A percentile compares a stretch with the other conserved stretches of the same genome.
These are phyloP conservation scores for Arbutus unedo DNA, from an alignment of 148 eudicot species.

Conservation along the genomic window DNA sequence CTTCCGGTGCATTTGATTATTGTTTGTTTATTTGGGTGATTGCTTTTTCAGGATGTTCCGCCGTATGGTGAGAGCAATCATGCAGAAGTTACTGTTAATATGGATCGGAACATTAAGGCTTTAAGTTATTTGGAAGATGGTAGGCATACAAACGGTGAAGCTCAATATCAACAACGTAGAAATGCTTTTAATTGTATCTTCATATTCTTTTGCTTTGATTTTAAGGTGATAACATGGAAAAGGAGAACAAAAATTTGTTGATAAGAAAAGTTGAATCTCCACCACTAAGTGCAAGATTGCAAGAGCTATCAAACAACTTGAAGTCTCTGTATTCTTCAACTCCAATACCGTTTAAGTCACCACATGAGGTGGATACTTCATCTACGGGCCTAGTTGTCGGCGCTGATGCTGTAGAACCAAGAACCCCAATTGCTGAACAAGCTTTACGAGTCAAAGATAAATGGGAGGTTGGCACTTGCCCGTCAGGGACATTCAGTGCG, in stretches of 20 bases:
- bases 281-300: slow-evolving; percentile 61
- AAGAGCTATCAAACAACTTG: slow-evolving; percentile 55
- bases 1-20: background rate
- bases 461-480: slow-evolving; percentile 37
- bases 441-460: slow-evolving; percentile 19
- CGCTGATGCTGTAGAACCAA: slow-evolving; percentile 46
- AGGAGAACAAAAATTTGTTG: slow-evolving; percentile 38
- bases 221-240: slow-evolving; percentile 31
- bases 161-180: background rate
- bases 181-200: background rate
- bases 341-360: slow-evolving; percentile 39
- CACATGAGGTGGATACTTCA: slow-evolving; percentile 27
- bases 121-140: slow-evolving; percentile 15
- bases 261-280: slow-evolving; percentile 46
- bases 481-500: slow-evolving; percentile 40
- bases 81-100: slow-evolving; percentile 13
- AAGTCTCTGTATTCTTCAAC: slow-evolving; percentile 54
- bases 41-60: slow-evolving; percentile 25
- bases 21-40: background rate
- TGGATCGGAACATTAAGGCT: slow-evolving; percentile 17
- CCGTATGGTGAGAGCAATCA: background rate
- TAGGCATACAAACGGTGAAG: background rate
- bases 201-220: background rate
- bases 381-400: slow-evolving; percentile 21
- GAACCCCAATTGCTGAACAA: slow-evolving; percentile 46